Conservation (phyloP, 331 rosid genomes). For the Stylosanthes scabra region DNA sequence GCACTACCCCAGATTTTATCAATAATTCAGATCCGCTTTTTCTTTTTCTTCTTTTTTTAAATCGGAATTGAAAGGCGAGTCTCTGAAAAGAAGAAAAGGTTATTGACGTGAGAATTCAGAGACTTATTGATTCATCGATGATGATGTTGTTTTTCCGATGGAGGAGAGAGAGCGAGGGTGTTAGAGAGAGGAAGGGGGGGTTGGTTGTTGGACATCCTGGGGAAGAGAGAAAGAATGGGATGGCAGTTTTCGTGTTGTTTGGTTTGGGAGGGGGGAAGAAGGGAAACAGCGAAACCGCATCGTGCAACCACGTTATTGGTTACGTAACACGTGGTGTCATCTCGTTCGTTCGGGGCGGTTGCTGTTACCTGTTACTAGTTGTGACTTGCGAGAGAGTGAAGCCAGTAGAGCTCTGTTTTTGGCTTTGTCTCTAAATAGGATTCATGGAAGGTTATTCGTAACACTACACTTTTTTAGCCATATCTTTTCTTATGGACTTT, state of each 20-base stretch:
- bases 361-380: neutral
- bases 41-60: too few species aligned
- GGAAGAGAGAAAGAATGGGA: constrained; percentile 30
- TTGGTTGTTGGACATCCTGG: constrained; percentile 30
- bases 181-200: neutral
- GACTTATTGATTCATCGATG: neutral
- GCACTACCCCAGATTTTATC: neutral
- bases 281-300: constrained; percentile 44
- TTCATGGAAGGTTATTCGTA: too few species aligned
- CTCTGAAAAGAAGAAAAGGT: neutral
- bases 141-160: neutral
- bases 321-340: constrained; percentile 20
- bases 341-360: neutral
- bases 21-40: neutral
- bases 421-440: neutral
- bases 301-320: constrained; percentile 29
- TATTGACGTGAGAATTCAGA: neutral
- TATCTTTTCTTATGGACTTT: too few species aligned
- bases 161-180: neutral
- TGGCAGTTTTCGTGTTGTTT: constrained; percentile 21
- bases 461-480: too few species aligned
- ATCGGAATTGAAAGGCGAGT: neutral
- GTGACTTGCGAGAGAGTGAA: neutral
- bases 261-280: constrained; percentile 18
- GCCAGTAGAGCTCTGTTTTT: neutral